A percentile compares a stretch with the other conserved stretches of the same genome.
phyloP scores from a whole-genome alignment of 2,329 filamentous ascomycete genomes.

The Falciphora oryzae region DNA sequence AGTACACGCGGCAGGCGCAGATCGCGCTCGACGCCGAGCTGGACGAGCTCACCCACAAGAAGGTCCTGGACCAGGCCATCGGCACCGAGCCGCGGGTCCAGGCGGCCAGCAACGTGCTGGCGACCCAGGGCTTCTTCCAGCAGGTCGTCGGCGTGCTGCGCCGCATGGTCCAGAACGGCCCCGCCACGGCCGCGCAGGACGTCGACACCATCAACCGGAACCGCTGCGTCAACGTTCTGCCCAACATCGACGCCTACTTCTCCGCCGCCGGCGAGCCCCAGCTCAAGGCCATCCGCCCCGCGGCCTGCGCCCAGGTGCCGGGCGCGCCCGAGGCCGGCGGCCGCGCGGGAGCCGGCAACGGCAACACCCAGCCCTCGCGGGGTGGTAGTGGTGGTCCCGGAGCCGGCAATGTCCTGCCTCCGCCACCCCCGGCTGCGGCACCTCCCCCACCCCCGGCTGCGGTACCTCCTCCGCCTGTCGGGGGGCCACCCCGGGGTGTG shows the following conservation, averaged over 20 bases:
- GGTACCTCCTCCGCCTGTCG: neutral
- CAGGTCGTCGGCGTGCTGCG: slow-evolving; percentile 3
- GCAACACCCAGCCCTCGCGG: neutral
- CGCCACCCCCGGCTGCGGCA: neutral
- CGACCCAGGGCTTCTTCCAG: neutral
- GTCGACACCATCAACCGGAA: slow-evolving; percentile 4
- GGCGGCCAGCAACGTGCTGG: slow-evolving; percentile 1
- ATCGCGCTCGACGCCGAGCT: slow-evolving; percentile 5
- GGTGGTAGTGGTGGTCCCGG: neutral
- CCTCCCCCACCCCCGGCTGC: neutral
- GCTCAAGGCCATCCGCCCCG: slow-evolving; percentile 3
- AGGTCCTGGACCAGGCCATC: slow-evolving; percentile 1
- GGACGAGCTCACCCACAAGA: slow-evolving; percentile 5
- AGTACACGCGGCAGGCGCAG: slow-evolving; percentile 1
- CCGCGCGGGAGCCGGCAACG: neutral
- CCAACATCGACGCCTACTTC: slow-evolving; percentile 7
- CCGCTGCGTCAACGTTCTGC: slow-evolving; percentile 7
- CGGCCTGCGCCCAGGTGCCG: neutral
- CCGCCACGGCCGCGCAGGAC: neutral
- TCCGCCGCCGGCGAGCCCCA: neutral
- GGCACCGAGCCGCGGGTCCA: neutral
- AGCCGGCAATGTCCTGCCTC: neutral
- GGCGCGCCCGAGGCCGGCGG: neutral
- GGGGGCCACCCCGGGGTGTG: neutral
- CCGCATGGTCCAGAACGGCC: neutral